These are phyloP conservation scores for Candida ovalis DNA, from an alignment of 805 yeast species.

Conservation along the genomic window DNA sequence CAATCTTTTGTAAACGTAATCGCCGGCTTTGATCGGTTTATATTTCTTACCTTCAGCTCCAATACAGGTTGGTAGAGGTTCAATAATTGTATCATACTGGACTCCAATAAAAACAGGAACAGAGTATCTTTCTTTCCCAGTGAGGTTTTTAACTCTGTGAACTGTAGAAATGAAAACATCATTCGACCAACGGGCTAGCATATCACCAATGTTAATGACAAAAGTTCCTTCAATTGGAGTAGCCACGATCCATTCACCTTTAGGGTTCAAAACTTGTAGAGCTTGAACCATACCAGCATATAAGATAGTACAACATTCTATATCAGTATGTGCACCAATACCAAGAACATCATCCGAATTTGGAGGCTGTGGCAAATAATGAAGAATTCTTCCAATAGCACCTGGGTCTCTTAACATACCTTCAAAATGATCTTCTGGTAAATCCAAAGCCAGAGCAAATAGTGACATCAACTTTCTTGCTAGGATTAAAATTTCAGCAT, in stretches of 20 bases:
- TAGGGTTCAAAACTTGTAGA: slow-evolving; percentile 31
- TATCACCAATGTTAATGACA: slow-evolving; percentile 37
- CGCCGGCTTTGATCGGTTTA: slow-evolving; percentile 14
- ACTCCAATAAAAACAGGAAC: slow-evolving; percentile 24
- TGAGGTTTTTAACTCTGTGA: slow-evolving; percentile 33
- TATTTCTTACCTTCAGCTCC: slow-evolving; percentile 13
- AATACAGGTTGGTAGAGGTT: slow-evolving; percentile 21
- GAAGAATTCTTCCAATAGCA: slow-evolving; percentile 29
- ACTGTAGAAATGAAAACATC: slow-evolving; percentile 33
- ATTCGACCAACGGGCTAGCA: slow-evolving; percentile 33
- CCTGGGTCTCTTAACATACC: slow-evolving; percentile 23
- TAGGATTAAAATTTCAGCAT: slow-evolving; percentile 19
- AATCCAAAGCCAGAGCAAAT: slow-evolving; percentile 27
- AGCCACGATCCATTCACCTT: slow-evolving; percentile 33
- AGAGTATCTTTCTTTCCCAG: slow-evolving; percentile 24
- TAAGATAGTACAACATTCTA: slow-evolving; percentile 30
- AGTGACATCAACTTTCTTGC: slow-evolving; percentile 17
- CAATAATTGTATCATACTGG: slow-evolving; percentile 7
- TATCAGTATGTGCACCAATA: slow-evolving; percentile 35
- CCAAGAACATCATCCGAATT: slow-evolving; percentile 27
- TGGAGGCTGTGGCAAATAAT: slow-evolving; percentile 28
- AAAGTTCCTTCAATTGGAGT: slow-evolving; percentile 31
- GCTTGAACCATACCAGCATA: slow-evolving; percentile 32
- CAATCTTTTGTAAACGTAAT: slow-evolving; percentile 14
- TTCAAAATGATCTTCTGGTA: slow-evolving; percentile 27